Percentiles rank a stretch among this genome's conserved stretches.
Evolutionary conservation across 2,329 filamentous ascomycete species (phyloP).

Genomic region (Fusarium sp.): DNA sequence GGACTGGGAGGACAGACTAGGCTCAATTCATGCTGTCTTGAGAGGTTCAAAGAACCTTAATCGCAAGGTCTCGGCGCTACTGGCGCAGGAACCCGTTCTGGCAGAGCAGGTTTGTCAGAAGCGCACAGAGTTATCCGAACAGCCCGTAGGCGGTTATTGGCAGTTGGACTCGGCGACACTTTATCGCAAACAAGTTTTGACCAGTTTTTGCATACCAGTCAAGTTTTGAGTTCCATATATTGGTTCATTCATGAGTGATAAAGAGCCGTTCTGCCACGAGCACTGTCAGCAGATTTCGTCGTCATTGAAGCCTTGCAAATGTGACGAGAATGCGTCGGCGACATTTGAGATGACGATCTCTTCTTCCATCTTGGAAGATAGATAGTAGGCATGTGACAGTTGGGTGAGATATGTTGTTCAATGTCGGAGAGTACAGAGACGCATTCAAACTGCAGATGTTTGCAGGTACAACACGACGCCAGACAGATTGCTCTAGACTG

Average conservation of each 20-base stretch:
- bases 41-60: conserved; percentile 35
- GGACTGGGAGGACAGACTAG: conserved; percentile 9
- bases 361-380: neutral
- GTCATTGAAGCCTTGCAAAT: conserved; percentile 8
- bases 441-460: neutral
- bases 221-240: conserved; percentile 20
- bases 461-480: neutral
- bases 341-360: neutral
- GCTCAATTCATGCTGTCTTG: conserved; percentile 21
- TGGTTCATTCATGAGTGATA: neutral
- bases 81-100: conserved; percentile 34
- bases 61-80: conserved; percentile 12
- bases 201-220: conserved; percentile 28
- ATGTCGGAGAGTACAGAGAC: neutral
- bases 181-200: neutral
- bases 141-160: neutral
- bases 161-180: conserved; percentile 1
- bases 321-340: neutral
- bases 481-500: neutral
- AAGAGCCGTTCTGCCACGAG: neutral
- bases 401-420: neutral
- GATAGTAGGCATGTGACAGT: neutral
- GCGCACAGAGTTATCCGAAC: conserved; percentile 17
- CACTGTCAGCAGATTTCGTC: neutral
- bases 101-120: neutral